Percentiles rank a stretch among this genome's conserved stretches.
Conservation (phyloP, 768 basidiomycete species). For the Boletales sp. region DNA sequence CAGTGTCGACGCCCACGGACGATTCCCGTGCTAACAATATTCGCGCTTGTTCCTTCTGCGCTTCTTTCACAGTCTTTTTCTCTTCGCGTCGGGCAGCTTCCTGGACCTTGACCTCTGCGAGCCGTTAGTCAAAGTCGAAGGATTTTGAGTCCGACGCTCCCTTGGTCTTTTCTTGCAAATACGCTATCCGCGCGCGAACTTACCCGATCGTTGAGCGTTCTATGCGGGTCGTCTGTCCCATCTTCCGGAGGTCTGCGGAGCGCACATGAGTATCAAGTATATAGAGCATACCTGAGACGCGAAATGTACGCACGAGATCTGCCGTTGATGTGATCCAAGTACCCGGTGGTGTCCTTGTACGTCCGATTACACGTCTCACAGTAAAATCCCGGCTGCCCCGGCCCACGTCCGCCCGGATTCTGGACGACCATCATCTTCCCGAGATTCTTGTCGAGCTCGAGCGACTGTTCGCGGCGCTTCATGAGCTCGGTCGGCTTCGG, state of each 20-base stretch:
- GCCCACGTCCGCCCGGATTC: conserved; percentile 73
- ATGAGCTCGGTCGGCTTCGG: conserved; percentile 94
- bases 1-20: conserved; percentile 47
- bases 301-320: conserved; percentile 69
- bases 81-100: conserved; percentile 65
- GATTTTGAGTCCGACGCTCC: conserved; percentile 79
- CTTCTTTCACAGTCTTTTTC: conserved; percentile 79
- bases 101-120: conserved; percentile 75
- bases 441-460: conserved; percentile 94
- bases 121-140: conserved; percentile 91
- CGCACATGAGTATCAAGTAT: neutral
- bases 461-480: conserved; percentile 77
- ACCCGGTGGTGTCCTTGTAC: conserved; percentile 91
- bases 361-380: conserved; percentile 90
- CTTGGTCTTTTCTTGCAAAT: conserved; percentile 82
- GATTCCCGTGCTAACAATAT: conserved; percentile 57
- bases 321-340: conserved; percentile 94
- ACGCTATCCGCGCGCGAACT: conserved; percentile 87
- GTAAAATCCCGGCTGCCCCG: conserved; percentile 91
- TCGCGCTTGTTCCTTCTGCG: conserved; percentile 68
- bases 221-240: conserved; percentile 96
- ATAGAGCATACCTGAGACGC: neutral
- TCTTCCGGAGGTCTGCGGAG: conserved; percentile 70
- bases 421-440: conserved; percentile 94
- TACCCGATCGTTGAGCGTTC: conserved; percentile 91